These are phyloP conservation scores for Artomyces pyxidatus DNA, from an alignment of 768 basidiomycete genomes.

Conservation along the genomic window DNA sequence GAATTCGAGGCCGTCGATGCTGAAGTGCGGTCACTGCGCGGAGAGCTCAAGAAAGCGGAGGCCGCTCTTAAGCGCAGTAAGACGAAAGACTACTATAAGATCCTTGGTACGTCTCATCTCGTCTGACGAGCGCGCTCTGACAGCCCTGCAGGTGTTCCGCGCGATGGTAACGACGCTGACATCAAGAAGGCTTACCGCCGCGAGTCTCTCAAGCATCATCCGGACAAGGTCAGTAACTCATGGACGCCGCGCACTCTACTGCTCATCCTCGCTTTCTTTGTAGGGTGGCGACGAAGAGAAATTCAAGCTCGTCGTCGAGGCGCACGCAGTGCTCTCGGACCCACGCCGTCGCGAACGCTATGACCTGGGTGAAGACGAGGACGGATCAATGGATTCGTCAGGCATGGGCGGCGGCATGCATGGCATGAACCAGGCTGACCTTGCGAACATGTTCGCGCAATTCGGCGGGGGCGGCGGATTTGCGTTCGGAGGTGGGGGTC, in stretches of 20 bases:
- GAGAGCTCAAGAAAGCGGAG: constrained; percentile 77
- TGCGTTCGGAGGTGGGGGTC: neutral
- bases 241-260: neutral
- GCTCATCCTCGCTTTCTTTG: neutral
- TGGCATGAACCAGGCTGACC: constrained; percentile 29
- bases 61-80: constrained; percentile 78
- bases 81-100: constrained; percentile 86
- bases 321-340: constrained; percentile 76
- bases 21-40: constrained; percentile 52
- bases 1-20: constrained; percentile 52
- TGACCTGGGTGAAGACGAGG: constrained; percentile 78
- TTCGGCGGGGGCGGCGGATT: constrained; percentile 5
- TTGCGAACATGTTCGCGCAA: constrained; percentile 15
- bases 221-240: constrained; percentile 57
- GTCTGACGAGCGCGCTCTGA: neutral
- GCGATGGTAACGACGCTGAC: constrained; percentile 59
- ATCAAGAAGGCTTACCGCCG: constrained; percentile 90
- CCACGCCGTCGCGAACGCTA: constrained; percentile 64
- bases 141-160: constrained; percentile 29
- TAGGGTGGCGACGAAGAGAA: constrained; percentile 93
- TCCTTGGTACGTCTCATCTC: constrained; percentile 33
- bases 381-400: constrained; percentile 39
- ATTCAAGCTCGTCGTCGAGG: constrained; percentile 86
- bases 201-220: constrained; percentile 80
- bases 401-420: constrained; percentile 20